phyloP scores from a whole-genome alignment of 2,329 filamentous ascomycete species.

The Lecanicillium sp. region DNA sequence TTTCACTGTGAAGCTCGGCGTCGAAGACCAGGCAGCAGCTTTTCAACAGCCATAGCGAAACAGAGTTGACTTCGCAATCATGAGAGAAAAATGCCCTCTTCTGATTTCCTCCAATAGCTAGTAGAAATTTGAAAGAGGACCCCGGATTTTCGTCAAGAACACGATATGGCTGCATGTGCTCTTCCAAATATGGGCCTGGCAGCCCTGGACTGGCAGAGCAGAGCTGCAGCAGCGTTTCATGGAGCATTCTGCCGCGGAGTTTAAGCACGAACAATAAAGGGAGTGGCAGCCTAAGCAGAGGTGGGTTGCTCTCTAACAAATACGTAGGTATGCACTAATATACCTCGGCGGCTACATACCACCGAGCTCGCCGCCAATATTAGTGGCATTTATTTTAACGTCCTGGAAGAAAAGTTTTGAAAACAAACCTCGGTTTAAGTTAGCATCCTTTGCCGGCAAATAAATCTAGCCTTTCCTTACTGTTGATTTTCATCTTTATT shows the following conservation, averaged over 20 bases:
- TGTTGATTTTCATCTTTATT: too few relatives aligned
- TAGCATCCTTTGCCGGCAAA: too few relatives aligned
- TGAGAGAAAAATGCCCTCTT: background rate
- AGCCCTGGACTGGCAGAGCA: background rate
- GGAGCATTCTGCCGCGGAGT: background rate
- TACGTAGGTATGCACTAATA: too few relatives aligned
- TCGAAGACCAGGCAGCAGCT: background rate
- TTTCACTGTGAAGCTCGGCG: background rate
- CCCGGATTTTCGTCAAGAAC: background rate
- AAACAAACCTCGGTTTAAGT: too few relatives aligned
- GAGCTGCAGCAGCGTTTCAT: background rate
- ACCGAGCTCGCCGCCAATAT: too few relatives aligned
- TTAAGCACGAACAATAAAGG: too few relatives aligned
- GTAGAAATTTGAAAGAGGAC: background rate
- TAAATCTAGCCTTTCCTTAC: too few relatives aligned
- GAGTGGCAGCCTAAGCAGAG: too few relatives aligned
- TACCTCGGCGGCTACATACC: too few relatives aligned
- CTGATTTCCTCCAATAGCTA: background rate
- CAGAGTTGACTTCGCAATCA: background rate
- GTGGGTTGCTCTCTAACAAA: too few relatives aligned
- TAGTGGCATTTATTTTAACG: too few relatives aligned
- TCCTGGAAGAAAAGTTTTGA: too few relatives aligned
- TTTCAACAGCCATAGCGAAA: background rate
- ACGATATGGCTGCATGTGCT: background rate
- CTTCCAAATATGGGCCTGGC: background rate